Evolutionary conservation across 371 early-diverging fungal genomes (phyloP).

Genomic region (Circinella minor): DNA sequence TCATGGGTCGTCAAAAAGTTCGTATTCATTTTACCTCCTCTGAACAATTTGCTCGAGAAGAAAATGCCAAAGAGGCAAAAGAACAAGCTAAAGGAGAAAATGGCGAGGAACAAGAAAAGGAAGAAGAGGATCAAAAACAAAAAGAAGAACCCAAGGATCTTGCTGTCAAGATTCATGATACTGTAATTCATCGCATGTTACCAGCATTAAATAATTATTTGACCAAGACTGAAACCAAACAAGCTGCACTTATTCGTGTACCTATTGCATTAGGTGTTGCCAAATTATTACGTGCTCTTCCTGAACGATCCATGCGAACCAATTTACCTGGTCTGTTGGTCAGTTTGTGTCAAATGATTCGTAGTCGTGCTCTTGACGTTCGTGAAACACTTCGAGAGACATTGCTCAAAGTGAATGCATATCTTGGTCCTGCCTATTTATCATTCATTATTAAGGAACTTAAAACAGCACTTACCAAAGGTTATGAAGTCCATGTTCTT

Average conservation of each 20-base stretch:
- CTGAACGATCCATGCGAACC: slow-evolving; percentile 71
- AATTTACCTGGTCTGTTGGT: slow-evolving; percentile 88
- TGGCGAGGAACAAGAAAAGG: slow-evolving; percentile 37
- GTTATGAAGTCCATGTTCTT: slow-evolving; percentile 92
- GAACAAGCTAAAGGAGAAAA: slow-evolving; percentile 13
- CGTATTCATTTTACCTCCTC: slow-evolving; percentile 50
- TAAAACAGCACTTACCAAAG: slow-evolving; percentile 75
- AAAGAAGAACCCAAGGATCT: slow-evolving; percentile 35
- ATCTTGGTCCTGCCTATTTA: slow-evolving; percentile 86
- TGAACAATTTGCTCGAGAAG: slow-evolving; percentile 28
- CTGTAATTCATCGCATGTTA: slow-evolving; percentile 71
- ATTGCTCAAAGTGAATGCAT: slow-evolving; percentile 80
- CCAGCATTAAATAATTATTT: slow-evolving; percentile 81
- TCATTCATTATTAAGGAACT: slow-evolving; percentile 89
- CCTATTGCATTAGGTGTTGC: slow-evolving; percentile 90
- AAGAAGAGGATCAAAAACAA: slow-evolving; percentile 24
- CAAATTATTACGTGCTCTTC: slow-evolving; percentile 79
- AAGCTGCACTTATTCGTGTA: slow-evolving; percentile 78
- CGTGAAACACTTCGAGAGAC: slow-evolving; percentile 89
- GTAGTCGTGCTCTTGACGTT: slow-evolving; percentile 80
- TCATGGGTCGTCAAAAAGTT: slow-evolving; percentile 48
- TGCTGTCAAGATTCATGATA: slow-evolving; percentile 68
- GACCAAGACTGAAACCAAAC: slow-evolving; percentile 69
- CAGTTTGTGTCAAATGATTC: slow-evolving; percentile 84
- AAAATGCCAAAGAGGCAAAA: slow-evolving; percentile 21